Base-by-base conservation (phyloP, 2,329 filamentous ascomycete species). In the Penicillium sumatraense region DNA sequence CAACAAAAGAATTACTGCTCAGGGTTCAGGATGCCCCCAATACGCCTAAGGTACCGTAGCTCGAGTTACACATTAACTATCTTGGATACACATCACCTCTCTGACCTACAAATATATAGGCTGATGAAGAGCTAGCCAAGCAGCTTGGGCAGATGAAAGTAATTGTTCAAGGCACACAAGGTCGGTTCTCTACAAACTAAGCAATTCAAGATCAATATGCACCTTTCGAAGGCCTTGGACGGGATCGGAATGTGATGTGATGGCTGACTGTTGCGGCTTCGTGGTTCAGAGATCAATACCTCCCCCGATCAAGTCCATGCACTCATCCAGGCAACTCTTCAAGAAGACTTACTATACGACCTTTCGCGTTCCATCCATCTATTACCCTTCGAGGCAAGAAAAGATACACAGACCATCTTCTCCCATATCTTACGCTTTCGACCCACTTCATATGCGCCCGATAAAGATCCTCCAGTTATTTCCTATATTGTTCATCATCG, bases 321-420 rank as follows among this genome's bases (percentile, higher is more conserved):
- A 69, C 86, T 98, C 46, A 89, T 98, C 49, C 88, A 87, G 53
- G 86, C 89, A 62, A 86, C 96, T 59, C 89, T 97, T 66, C 87
- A 93, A 71, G 92, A 97, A 77, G 92, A 96, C 72, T 82, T 99
- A 7, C 86, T 99, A 40, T 90, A 90, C 66, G 82, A 90, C 49
- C 87, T 99, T 54, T 91, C 93, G 18, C 83, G 88, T 57, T 89
- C 89, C 70, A 89, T 99, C 42, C 87, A 91, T 75, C 86, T 88
- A 49, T 84, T 99, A 4, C 92, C 93, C 0, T 99, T 99, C 79
- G 95, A 99, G 79, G 91, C 93, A 33, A 88, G 93, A 69, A 98
- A 97, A 80, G 93, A 97, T 71, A 90, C 91, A 11, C 93, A 97
- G 73, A 90, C 95, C 60, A 95, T 97, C 72, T 95, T 98, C 78